phyloP scores from a whole-genome alignment of 208 protist species.

The Leishmania amazonensis region DNA sequence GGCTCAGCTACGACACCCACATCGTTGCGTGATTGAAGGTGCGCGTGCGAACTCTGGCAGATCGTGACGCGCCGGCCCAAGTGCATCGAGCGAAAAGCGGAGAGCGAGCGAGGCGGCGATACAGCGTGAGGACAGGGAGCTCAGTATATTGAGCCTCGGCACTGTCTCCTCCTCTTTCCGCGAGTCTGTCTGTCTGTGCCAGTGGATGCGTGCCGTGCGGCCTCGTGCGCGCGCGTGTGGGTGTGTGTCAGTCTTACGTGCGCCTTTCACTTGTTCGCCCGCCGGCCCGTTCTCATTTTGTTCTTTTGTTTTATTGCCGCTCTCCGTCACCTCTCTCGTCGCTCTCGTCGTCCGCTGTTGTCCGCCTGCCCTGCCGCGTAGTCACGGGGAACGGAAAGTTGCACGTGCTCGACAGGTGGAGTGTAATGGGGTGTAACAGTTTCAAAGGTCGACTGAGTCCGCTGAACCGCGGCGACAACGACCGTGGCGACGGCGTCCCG shows the following conservation, averaged over 20 bases:
- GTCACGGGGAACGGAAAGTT: neutral
- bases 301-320: neutral
- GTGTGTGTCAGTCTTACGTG: neutral
- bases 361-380: neutral
- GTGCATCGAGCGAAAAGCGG: neutral
- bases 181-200: neutral
- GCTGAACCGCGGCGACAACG: conserved; percentile 3
- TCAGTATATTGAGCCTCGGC: neutral
- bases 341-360: neutral
- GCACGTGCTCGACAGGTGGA: neutral
- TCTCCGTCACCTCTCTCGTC: too few relatives aligned
- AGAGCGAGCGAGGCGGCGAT: neutral
- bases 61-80: too few relatives aligned
- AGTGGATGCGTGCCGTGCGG: neutral
- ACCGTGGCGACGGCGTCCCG: neutral
- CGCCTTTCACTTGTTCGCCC: neutral
- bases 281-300: neutral
- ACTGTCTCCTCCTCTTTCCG: neutral
- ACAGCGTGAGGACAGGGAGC: neutral
- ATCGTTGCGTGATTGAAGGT: neutral
- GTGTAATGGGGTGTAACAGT: conserved; percentile 31
- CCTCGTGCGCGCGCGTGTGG: too few relatives aligned
- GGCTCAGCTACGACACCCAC: neutral
- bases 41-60: neutral
- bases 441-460: conserved; percentile 22